Percentiles rank a stretch among this genome's conserved stretches.
phyloP scores from a whole-genome alignment of 164 flowering plant species.

The Nymphaea thermarum region DNA sequence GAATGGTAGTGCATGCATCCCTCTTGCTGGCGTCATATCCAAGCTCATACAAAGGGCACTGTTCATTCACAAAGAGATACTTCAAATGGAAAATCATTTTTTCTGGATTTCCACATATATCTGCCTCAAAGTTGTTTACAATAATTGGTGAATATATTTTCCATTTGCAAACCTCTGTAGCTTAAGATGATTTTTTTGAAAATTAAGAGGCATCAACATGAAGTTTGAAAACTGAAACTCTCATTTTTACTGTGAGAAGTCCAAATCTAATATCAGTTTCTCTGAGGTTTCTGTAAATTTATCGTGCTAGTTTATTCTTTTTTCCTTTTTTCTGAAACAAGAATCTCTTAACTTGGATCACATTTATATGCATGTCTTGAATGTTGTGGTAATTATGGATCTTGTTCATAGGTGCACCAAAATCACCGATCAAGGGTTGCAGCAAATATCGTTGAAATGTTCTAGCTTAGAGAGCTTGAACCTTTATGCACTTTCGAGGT shows the following conservation, averaged over 20 bases:
- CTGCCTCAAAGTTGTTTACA: too few relatives aligned
- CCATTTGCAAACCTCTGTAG: too few relatives aligned
- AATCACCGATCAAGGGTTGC: constrained; percentile 69
- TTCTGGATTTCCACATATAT: too few relatives aligned
- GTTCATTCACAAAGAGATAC: too few relatives aligned
- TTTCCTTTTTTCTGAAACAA: not conserved
- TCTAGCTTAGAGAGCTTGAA: constrained; percentile 48
- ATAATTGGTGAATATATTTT: too few relatives aligned
- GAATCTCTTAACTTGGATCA: not conserved
- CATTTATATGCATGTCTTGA: not conserved
- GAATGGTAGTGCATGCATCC: too few relatives aligned
- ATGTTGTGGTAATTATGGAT: not conserved
- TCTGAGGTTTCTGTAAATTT: not conserved
- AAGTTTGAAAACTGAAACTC: not conserved
- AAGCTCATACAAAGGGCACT: too few relatives aligned
- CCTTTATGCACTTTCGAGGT: constrained; percentile 85
- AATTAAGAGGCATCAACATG: not conserved
- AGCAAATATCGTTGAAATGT: constrained; percentile 47
- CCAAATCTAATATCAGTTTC: not conserved
- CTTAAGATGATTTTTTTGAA: too few relatives aligned
- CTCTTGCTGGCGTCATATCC: too few relatives aligned
- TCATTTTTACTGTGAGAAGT: not conserved
- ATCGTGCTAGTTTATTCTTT: not conserved
- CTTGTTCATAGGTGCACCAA: constrained; percentile 65
- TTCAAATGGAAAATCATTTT: too few relatives aligned